phyloP scores from a whole-genome alignment of 257 asterid genomes.

The Lycium ferocissimum region DNA sequence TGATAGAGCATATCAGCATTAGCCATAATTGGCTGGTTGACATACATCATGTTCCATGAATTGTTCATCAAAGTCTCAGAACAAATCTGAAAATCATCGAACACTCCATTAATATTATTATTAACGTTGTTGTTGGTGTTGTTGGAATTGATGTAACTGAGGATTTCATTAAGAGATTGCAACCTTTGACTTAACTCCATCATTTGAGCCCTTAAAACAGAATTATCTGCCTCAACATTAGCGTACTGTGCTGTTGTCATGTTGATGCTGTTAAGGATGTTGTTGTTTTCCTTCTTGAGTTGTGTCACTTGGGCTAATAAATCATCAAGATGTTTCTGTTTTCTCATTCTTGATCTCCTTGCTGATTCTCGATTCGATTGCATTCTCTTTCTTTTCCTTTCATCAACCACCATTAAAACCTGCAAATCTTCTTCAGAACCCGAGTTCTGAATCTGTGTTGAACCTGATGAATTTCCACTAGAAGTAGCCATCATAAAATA shows the following conservation, averaged over 20 bases:
- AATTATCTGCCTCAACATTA: conserved; percentile 75
- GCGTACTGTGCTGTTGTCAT: conserved; percentile 53
- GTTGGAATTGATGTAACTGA: conserved; percentile 49
- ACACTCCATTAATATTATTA: not conserved
- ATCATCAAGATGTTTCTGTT: conserved; percentile 84
- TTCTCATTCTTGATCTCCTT: conserved; percentile 82
- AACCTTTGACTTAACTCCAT: conserved; percentile 74
- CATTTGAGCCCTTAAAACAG: conserved; percentile 79
- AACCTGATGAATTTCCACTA: conserved; percentile 71
- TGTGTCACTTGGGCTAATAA: conserved; percentile 58
- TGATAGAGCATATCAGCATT: conserved; percentile 63
- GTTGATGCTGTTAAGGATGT: conserved; percentile 45
- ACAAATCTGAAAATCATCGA: conserved; percentile 45
- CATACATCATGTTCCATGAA: conserved; percentile 63
- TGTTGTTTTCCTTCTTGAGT: conserved; percentile 60
- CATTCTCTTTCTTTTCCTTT: conserved; percentile 81
- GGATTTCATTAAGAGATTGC: conserved; percentile 67
- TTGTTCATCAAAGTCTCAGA: conserved; percentile 50
- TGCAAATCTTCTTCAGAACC: conserved; percentile 57
- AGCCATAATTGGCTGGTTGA: conserved; percentile 72
- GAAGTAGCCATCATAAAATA: conserved; percentile 61
- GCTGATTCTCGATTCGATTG: conserved; percentile 95
- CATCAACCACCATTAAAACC: conserved; percentile 48
- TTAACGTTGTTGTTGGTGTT: conserved; percentile 13
- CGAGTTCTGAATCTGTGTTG: conserved; percentile 51